Conservation (phyloP, 192 early-diverging fungal species). For the Umbelopsis sp. region DNA sequence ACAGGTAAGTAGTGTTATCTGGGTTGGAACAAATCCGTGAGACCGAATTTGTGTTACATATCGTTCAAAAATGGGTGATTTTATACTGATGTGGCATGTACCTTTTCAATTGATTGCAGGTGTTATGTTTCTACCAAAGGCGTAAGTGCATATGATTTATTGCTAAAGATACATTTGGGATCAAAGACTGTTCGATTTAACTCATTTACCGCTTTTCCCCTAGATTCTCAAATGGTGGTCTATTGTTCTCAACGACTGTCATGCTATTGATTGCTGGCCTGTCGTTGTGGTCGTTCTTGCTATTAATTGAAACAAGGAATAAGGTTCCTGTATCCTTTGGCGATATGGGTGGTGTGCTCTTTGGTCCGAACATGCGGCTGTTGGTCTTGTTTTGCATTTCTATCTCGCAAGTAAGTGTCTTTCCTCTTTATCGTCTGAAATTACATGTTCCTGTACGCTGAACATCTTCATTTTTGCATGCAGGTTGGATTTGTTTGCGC, state of each 20-base stretch:
- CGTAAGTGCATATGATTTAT: slow-evolving; percentile 5
- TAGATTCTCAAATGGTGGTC: slow-evolving; percentile 78
- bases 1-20: slow-evolving; percentile 34
- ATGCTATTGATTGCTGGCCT: slow-evolving; percentile 70
- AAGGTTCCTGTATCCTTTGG: slow-evolving; percentile 75
- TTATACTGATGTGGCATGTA: neutral
- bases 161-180: neutral
- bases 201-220: slow-evolving; percentile 26
- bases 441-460: neutral
- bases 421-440: neutral
- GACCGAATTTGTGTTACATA: neutral
- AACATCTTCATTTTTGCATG: neutral
- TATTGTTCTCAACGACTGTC: slow-evolving; percentile 68
- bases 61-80: neutral
- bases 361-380: slow-evolving; percentile 67
- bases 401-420: slow-evolving; percentile 72
- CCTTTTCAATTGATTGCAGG: neutral
- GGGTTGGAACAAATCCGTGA: neutral
- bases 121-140: slow-evolving; percentile 49
- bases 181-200: neutral
- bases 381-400: slow-evolving; percentile 72
- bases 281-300: slow-evolving; percentile 69
- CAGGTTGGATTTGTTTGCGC: slow-evolving; percentile 64
- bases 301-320: slow-evolving; percentile 67
- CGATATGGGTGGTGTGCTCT: slow-evolving; percentile 60